Evolutionary conservation across 2,329 filamentous ascomycete genomes (phyloP).

Genomic region (Orbilia ellipsospora): DNA sequence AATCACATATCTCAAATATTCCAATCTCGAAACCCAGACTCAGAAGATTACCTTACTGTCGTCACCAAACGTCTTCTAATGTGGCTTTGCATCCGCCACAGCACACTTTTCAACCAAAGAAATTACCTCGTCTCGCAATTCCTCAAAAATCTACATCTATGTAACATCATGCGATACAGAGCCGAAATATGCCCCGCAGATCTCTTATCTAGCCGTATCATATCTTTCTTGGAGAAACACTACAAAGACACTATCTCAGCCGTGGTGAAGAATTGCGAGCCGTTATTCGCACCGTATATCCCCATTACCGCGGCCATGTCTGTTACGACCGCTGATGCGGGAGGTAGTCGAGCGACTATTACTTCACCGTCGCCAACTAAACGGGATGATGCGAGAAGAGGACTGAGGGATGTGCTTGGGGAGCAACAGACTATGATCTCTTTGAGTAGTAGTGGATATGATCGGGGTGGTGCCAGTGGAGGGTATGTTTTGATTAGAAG

Average conservation of each 20-base stretch:
- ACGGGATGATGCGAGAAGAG: neutral
- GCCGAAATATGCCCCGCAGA: constrained; percentile 39
- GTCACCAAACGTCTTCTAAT: constrained; percentile 40
- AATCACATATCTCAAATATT: constrained; percentile 35
- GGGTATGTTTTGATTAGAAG: neutral
- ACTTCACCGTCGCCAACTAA: neutral
- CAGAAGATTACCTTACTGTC: constrained; percentile 1
- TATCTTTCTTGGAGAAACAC: constrained; percentile 35
- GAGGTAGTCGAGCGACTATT: neutral
- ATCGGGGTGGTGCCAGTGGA: neutral
- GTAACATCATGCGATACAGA: constrained; percentile 34
- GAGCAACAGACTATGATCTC: constrained; percentile 21
- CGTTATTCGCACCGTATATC: constrained; percentile 15
- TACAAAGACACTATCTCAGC: constrained; percentile 24
- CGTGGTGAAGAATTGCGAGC: constrained; percentile 29
- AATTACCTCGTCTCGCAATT: constrained; percentile 12
- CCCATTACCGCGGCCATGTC: neutral
- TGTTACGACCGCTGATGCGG: too few relatives aligned
- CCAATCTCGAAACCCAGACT: constrained; percentile 20
- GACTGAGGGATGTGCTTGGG: constrained; percentile 4
- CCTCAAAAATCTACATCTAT: constrained; percentile 21
- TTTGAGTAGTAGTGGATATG: constrained; percentile 15
- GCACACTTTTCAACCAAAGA: constrained; percentile 14
- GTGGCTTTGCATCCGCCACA: constrained; percentile 48
- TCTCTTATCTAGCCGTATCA: constrained; percentile 15